Conservation (phyloP, 2,329 filamentous ascomycete genomes). For the Fusarium xylarioides region DNA sequence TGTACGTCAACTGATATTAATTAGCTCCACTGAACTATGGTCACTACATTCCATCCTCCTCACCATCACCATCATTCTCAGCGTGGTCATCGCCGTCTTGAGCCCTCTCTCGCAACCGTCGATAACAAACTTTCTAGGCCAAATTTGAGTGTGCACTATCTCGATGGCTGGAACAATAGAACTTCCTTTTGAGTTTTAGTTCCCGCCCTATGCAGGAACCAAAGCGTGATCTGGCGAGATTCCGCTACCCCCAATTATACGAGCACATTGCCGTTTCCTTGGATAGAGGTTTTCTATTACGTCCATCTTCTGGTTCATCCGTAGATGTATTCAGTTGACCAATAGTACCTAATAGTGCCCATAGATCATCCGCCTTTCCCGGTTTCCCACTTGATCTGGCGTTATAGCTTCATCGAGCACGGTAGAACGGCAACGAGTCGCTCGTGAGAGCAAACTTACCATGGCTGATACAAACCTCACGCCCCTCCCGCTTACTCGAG, state of each 20-base stretch:
- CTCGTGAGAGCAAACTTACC: background rate
- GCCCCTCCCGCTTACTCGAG: conserved; percentile 11
- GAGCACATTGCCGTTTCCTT: background rate
- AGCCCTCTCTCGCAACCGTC: background rate
- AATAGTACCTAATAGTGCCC: background rate
- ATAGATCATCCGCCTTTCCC: background rate
- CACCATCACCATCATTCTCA: conserved; percentile 3
- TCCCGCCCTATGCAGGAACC: background rate
- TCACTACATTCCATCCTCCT: conserved; percentile 27
- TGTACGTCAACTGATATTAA: background rate
- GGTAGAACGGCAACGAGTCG: background rate
- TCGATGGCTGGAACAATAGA: background rate
- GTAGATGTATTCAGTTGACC: background rate
- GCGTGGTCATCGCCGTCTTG: background rate
- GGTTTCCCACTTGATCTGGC: background rate
- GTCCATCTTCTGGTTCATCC: background rate
- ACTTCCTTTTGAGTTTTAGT: background rate
- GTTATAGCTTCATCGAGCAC: background rate
- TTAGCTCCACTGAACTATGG: background rate
- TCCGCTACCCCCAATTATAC: background rate
- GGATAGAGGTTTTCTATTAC: background rate
- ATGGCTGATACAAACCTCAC: background rate
- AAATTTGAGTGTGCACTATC: background rate
- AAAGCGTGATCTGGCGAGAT: background rate
- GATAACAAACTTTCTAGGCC: background rate